Percentiles rank a stretch among this genome's conserved stretches.
Conservation (phyloP, 2,329 filamentous ascomycete species). For the Epichloe coenophiala region DNA sequence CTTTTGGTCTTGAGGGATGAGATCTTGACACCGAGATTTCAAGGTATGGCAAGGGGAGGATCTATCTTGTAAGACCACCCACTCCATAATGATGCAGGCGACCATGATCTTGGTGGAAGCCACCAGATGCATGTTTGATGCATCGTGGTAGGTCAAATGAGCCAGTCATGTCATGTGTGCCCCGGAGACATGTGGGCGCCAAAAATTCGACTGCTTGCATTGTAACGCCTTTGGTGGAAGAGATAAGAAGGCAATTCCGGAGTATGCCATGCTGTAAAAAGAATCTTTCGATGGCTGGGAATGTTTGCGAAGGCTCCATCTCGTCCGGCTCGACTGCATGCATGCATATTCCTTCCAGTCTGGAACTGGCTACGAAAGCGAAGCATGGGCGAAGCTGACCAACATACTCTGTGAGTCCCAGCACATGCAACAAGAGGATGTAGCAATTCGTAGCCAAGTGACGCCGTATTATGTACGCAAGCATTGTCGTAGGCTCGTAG, state of each 20-base stretch:
- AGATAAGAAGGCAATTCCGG: not conserved
- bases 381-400: not conserved
- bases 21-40: not conserved
- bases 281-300: not conserved
- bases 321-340: not conserved
- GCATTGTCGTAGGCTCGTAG: not conserved
- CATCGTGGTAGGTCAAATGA: not conserved
- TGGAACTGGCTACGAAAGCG: not conserved
- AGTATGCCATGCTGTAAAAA: not conserved
- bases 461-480: not conserved
- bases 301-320: not conserved
- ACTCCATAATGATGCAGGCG: not conserved
- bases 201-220: not conserved
- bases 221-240: not conserved
- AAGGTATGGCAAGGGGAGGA: not conserved
- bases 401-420: slow-evolving; percentile 1
- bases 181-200: not conserved
- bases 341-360: not conserved
- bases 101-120: not conserved
- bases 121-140: not conserved
- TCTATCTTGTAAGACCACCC: not conserved
- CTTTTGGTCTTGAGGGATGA: not conserved
- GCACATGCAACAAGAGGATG: not conserved
- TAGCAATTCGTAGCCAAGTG: not conserved
- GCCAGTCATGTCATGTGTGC: not conserved